Base-by-base conservation (phyloP, 805 yeast species). In the Kazachstania bromeliacearum region DNA sequence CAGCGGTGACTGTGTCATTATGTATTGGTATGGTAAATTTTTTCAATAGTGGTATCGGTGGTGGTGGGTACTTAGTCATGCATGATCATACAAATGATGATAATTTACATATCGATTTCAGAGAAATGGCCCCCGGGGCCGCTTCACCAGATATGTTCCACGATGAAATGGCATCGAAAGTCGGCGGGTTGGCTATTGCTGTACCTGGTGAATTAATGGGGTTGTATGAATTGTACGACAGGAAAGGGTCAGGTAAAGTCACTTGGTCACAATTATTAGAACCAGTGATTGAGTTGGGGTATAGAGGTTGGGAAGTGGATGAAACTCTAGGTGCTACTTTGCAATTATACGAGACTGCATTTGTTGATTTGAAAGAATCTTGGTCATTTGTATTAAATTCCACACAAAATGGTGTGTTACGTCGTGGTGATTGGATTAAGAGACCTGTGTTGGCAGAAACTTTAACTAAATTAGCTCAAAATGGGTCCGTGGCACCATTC, bases 151-250 rank as follows among this genome's bases (percentile, higher is more conserved):
- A 77, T 44, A 85, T 88, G 95, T 87, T 63, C 43, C 58, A 62
- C 25, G 62, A 64, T 12, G 73, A 72, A 8, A 38, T 58, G 22
- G 56, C 70, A 10, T 70, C 94, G 0, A 71, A 73, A 45, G 60
- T 77, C 14, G 96, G 96, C 3, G 98, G 96, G 0, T 62, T 85
- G n/a, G 85, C 96, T 0, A 75, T 78, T 7, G 97, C 76, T 2
- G 74, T 82, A 14, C 98, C 98, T 0, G 98, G 98, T 8, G 97
- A 89, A 55, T 49, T 89, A 33, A 77, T 77, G 40, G 98, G 96
- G 0, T 62, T 87, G n/a, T 75, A 80, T 48, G 71, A 67, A 29
- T 62, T 89, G 27, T 74, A 61, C 56, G 45, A 58, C 21, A 43
- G 56, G 10, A 89, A 78, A 49, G 87, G 92, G 0, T 76, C 85